These are phyloP conservation scores for Kwoniella botswanensis DNA, from an alignment of 768 basidiomycete species.

Conservation along the genomic window DNA sequence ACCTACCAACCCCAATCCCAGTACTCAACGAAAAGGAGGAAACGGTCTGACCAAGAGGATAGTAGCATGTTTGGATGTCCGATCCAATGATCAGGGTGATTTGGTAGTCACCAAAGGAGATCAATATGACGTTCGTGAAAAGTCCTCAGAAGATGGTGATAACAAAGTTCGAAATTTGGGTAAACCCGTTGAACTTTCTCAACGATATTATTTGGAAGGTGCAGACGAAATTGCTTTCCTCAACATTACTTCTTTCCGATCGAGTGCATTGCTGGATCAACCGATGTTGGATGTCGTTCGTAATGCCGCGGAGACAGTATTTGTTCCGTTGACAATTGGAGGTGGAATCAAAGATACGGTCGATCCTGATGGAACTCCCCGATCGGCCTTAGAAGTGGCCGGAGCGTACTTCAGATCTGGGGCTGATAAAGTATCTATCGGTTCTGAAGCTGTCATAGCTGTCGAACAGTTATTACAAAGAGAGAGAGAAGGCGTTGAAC, in stretches of 20 bases:
- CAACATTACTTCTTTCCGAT: slow-evolving; percentile 99
- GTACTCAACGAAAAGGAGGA: slow-evolving; percentile 39
- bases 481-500: slow-evolving; percentile 59
- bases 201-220: slow-evolving; percentile 80
- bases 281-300: slow-evolving; percentile 97
- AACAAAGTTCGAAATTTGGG: slow-evolving; percentile 85
- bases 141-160: slow-evolving; percentile 52
- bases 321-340: slow-evolving; percentile 97
- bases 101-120: slow-evolving; percentile 99
- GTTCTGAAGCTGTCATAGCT: slow-evolving; percentile 91
- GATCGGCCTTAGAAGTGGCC: slow-evolving; percentile 89
- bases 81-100: slow-evolving; percentile 93
- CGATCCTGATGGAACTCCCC: slow-evolving; percentile 91
- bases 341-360: slow-evolving; percentile 95
- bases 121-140: slow-evolving; percentile 97
- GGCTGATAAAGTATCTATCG: slow-evolving; percentile 98
- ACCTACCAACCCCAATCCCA: slow-evolving; percentile 47
- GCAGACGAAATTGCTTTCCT: slow-evolving; percentile 97
- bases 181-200: slow-evolving; percentile 90
- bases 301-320: slow-evolving; percentile 83
- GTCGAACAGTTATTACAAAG: slow-evolving; percentile 73
- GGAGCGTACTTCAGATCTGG: slow-evolving; percentile 95
- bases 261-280: slow-evolving; percentile 92
- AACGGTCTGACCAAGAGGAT: slow-evolving; percentile 84
- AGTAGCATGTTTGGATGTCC: slow-evolving; percentile 96